Percentiles rank a stretch among this genome's conserved stretches.
These are phyloP conservation scores for Marvania coccoides DNA, from an alignment of 139 green algal species.

Conservation along the genomic window DNA sequence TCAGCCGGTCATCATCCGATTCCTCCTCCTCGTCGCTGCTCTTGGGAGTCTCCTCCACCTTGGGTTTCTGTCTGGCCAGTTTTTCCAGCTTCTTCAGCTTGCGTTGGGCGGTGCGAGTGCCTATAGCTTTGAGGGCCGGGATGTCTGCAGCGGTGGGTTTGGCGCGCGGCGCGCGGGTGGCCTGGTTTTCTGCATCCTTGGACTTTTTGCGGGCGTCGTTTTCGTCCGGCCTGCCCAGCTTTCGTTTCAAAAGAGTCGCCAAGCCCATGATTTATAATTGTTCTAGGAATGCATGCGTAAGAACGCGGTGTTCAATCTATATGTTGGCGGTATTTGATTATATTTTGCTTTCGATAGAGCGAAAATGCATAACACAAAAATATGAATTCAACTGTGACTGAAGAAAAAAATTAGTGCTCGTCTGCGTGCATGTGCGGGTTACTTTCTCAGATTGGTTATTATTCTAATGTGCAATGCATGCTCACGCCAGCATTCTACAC, in stretches of 20 bases:
- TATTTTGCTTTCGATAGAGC: too few species aligned
- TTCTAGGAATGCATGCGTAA: too few species aligned
- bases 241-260: conserved; percentile 11
- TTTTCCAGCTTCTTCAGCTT: conserved; percentile 13
- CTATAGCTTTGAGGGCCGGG: neutral
- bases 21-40: neutral
- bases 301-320: too few species aligned
- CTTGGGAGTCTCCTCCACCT: neutral
- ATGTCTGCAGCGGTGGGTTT: conserved; percentile 4
- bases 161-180: neutral
- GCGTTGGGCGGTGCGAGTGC: conserved; percentile 13
- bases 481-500: too few species aligned
- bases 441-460: too few species aligned
- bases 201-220: neutral
- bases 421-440: too few species aligned
- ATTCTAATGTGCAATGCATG: too few species aligned
- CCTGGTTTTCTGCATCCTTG: neutral
- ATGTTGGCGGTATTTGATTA: too few species aligned
- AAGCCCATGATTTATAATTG: conserved; percentile 5
- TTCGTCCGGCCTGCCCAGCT: conserved; percentile 3
- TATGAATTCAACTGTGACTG: too few species aligned
- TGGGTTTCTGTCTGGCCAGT: neutral
- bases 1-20: neutral
- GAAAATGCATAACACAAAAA: too few species aligned
- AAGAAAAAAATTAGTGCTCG: too few species aligned